Base-by-base conservation (phyloP, 2,329 filamentous ascomycete species). In the Lasiodiplodia hormozganensis region DNA sequence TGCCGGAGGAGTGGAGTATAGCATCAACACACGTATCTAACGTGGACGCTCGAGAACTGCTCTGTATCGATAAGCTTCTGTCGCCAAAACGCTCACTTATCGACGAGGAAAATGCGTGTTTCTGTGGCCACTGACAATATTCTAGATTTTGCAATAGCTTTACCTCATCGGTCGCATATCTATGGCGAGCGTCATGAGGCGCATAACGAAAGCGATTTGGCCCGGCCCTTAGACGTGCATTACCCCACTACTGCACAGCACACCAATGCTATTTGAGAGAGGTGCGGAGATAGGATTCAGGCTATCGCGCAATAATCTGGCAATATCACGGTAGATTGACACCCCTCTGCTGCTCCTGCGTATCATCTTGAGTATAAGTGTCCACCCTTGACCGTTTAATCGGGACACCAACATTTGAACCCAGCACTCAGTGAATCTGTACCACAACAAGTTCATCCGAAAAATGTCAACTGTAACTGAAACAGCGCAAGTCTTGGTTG, bases 91-190 rank as follows among this genome's bases (percentile, higher is more conserved):
- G 31, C 31, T 34, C 31, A 34, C 8, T 34, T 10, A 21, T 16
- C 38, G 38, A 3, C 43, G 21, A 21, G 5, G 3, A 8, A 47
- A 3, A 18, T 16, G 7, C 40, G 3, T 4, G n/a, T 10, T 12
- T 12, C 23, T 40, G n/a, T 18, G 8, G 23, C 11, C 12, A 21
- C 51, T 53, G 34, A 28, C 16, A 54, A 11, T 5, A 3, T 8
- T 18, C 5, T 25, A 4, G 3, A 16, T 25, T 47, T 14, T 21
- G 25, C 40, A 51, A 51, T 36, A 18, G 40, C 8, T 34, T 51
- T 51, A 49, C n/a, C 58, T 62, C 25, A 49, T 51, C 25, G 18
- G 40, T 21, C 23, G 12, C 34, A 40, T 62, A 62, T 62, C 58
- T 62, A 62, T 62, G 58, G 25, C 58, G 25, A 62, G 11, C 16